Conservation (phyloP, 192 early-diverging fungal genomes). For the Umbelopsis isabellina region DNA sequence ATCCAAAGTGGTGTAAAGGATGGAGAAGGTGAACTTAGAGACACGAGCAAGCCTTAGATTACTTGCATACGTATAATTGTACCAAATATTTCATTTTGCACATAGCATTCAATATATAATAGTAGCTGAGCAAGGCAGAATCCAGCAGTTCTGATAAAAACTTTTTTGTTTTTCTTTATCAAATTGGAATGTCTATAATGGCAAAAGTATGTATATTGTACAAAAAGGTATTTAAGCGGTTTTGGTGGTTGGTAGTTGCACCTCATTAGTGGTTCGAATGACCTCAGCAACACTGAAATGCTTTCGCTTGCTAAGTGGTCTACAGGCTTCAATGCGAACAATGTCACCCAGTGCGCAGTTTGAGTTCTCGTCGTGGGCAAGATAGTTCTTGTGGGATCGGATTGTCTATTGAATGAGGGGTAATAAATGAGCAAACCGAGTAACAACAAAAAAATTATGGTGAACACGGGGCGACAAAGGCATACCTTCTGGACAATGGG, state of each 20-base stretch:
- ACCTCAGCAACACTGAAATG: conserved; percentile 89
- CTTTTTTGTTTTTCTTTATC: not conserved
- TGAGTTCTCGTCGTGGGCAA: conserved; percentile 86
- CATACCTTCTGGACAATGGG: conserved; percentile 85
- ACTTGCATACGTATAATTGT: not conserved
- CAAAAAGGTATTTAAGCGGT: conserved; percentile 9
- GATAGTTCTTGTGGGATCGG: conserved; percentile 81
- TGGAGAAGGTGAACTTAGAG: conserved; percentile 2
- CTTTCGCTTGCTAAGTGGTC: conserved; percentile 86
- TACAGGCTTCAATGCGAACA: conserved; percentile 89
- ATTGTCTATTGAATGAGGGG: conserved; percentile 60
- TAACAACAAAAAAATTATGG: not conserved
- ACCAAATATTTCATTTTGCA: no score
- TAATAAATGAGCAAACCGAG: not conserved
- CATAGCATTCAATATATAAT: no score
- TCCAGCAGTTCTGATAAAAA: no score
- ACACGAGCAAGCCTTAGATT: not conserved
- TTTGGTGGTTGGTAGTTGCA: conserved; percentile 11
- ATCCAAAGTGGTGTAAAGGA: conserved; percentile 15
- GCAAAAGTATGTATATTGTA: conserved; percentile 17
- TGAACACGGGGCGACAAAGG: not conserved
- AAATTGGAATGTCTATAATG: conserved; percentile 11
- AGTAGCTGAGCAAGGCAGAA: no score
- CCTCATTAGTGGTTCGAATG: conserved; percentile 39
- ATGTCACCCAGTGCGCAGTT: conserved; percentile 86